These are phyloP conservation scores for Talaromyces sp. DNA, from an alignment of 2,329 filamentous ascomycete genomes.

Conservation along the genomic window DNA sequence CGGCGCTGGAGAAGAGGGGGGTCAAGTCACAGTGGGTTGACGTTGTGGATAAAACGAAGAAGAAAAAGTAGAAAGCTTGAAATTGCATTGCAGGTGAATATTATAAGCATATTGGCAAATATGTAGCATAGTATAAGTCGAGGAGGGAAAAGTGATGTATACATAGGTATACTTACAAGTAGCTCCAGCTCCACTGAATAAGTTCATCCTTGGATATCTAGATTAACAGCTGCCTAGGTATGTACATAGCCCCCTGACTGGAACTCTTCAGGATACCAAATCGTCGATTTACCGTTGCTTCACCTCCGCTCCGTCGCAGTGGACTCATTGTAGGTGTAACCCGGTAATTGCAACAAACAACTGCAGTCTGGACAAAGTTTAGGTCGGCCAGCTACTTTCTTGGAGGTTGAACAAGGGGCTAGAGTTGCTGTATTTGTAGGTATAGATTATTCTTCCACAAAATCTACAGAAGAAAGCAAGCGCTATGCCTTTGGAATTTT, in stretches of 20 bases:
- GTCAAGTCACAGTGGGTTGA: conserved; percentile 59
- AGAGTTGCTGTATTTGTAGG: neutral
- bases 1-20: conserved; percentile 58
- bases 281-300: neutral
- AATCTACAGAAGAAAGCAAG: neutral
- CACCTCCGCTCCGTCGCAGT: neutral
- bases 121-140: neutral
- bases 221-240: neutral
- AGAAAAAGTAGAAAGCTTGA: conserved; percentile 50
- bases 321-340: neutral
- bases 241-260: neutral
- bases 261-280: neutral
- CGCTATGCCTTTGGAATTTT: neutral
- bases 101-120: neutral
- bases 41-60: conserved; percentile 65
- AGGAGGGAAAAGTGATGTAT: neutral
- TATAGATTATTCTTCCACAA: neutral
- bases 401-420: neutral
- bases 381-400: neutral
- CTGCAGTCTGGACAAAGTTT: neutral
- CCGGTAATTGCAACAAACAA: neutral
- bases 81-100: neutral
- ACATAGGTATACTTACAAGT: neutral
- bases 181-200: neutral
- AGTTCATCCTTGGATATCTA: neutral